These are phyloP conservation scores for Tuber umbilicatum DNA, from an alignment of 495 filamentous ascomycete species.

Conservation along the genomic window DNA sequence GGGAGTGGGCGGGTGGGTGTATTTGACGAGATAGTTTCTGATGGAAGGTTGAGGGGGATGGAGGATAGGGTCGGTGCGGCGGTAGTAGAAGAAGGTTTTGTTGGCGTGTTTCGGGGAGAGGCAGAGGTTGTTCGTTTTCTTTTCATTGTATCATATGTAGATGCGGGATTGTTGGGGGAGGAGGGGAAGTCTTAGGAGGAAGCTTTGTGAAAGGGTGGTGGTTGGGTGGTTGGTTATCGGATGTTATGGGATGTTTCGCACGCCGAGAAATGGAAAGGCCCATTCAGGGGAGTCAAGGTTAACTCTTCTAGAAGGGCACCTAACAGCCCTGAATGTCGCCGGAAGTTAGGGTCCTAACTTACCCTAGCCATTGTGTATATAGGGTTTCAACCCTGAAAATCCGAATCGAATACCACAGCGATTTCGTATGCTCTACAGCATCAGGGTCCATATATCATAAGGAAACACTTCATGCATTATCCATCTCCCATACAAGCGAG, in stretches of 20 bases:
- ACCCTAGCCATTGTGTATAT: neutral
- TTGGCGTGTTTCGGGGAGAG: slow-evolving; percentile 2
- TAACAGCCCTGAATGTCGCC: neutral
- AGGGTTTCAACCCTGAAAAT: neutral
- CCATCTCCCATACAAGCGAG: neutral
- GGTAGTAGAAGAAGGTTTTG: slow-evolving; percentile 26
- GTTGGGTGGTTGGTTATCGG: neutral
- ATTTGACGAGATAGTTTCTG: slow-evolving; percentile 2
- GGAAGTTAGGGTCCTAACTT: neutral
- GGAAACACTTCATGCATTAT: neutral
- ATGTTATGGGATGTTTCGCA: neutral
- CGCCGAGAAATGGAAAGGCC: neutral
- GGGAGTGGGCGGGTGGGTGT: slow-evolving; percentile 30
- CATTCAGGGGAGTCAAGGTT: neutral
- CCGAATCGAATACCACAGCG: neutral
- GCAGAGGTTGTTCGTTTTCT: neutral
- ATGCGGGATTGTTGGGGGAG: neutral
- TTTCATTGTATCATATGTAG: slow-evolving; percentile 3
- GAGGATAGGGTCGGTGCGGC: slow-evolving; percentile 17
- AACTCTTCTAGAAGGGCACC: neutral
- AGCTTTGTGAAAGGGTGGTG: neutral
- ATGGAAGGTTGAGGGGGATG: slow-evolving; percentile 11
- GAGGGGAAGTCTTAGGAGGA: neutral
- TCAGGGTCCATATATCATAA: neutral
- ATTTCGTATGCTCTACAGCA: neutral